Conservation (phyloP, 192 early-diverging fungal genomes). For the Ambispora gerdemannii region DNA sequence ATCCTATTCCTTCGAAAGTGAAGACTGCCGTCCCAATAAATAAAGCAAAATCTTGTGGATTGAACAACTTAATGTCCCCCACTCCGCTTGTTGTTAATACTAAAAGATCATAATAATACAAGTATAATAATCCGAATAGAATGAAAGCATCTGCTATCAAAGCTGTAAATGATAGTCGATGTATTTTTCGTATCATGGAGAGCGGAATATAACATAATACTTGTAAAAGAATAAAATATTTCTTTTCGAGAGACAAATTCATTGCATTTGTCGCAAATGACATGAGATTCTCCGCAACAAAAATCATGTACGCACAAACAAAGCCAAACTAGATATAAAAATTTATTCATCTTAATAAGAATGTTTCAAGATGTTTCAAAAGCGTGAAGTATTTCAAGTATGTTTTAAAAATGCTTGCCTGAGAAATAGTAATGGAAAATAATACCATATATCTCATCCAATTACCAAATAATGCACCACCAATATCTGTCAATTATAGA, state of each 20-base stretch:
- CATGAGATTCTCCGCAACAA: slow-evolving; percentile 57
- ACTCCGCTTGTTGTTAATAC: slow-evolving; percentile 62
- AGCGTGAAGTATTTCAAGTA: no score
- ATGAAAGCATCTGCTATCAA: slow-evolving; percentile 93
- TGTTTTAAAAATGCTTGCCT: slow-evolving; percentile 67
- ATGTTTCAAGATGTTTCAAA: no score
- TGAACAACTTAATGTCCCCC: slow-evolving; percentile 73
- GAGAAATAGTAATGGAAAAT: slow-evolving; percentile 67
- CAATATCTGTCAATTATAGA: slow-evolving; percentile 37
- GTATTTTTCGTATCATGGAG: slow-evolving; percentile 79
- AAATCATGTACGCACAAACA: slow-evolving; percentile 64
- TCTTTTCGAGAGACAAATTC: slow-evolving; percentile 17
- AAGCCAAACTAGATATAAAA: slow-evolving; percentile 48
- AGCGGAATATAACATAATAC: slow-evolving; percentile 50
- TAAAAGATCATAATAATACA: slow-evolving; percentile 79
- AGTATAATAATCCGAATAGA: slow-evolving; percentile 78
- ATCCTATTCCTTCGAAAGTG: slow-evolving; percentile 82
- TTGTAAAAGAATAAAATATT: slow-evolving; percentile 48
- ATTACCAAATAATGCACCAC: slow-evolving; percentile 61
- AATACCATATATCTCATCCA: slow-evolving; percentile 66
- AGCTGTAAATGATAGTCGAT: slow-evolving; percentile 79
- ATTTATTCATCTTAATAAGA: no score
- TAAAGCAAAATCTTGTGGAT: slow-evolving; percentile 75
- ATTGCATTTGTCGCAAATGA: slow-evolving; percentile 38
- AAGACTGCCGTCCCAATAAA: slow-evolving; percentile 96